Evolutionary conservation across 139 green algal species (phyloP).

Genomic region (Chlamydomonas applanata): DNA sequence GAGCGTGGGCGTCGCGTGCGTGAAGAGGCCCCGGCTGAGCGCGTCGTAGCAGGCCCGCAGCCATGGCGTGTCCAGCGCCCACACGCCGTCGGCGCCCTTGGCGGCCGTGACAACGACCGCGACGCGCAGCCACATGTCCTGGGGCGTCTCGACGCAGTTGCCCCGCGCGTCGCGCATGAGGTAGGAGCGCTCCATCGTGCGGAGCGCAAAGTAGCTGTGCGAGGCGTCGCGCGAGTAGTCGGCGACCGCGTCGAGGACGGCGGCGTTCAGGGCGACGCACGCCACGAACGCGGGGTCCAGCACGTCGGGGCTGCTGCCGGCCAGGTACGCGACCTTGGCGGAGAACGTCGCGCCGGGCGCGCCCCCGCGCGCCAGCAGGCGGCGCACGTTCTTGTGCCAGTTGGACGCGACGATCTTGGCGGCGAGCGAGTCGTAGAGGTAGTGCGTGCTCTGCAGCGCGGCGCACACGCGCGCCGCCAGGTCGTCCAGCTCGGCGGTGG

Average conservation of each 20-base stretch:
- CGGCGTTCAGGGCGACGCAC: neutral
- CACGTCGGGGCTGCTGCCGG: neutral
- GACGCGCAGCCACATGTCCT: conserved; percentile 48
- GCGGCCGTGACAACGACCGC: conserved; percentile 27
- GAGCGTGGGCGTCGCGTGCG: too few species aligned
- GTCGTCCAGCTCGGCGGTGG: conserved; percentile 18
- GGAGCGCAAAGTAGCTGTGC: conserved; percentile 26
- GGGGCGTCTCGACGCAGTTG: conserved; percentile 32
- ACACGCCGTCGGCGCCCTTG: too few species aligned
- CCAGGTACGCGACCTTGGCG: neutral
- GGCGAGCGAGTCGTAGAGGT: conserved; percentile 15
- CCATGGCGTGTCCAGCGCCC: too few species aligned
- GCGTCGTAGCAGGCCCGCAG: too few species aligned
- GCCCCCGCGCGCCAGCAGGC: neutral
- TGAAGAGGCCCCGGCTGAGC: too few species aligned
- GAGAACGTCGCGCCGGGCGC: neutral
- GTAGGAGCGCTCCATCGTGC: conserved; percentile 31
- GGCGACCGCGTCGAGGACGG: neutral
- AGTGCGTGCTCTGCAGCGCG: neutral
- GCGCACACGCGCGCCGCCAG: conserved; percentile 9
- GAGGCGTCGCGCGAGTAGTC: neutral
- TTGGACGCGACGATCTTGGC: conserved; percentile 10
- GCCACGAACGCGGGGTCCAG: neutral
- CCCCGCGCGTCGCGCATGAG: conserved; percentile 2
- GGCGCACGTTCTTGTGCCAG: conserved; percentile 5